Base-by-base conservation (phyloP, 805 yeast genomes). In the Starmerella powellii region DNA sequence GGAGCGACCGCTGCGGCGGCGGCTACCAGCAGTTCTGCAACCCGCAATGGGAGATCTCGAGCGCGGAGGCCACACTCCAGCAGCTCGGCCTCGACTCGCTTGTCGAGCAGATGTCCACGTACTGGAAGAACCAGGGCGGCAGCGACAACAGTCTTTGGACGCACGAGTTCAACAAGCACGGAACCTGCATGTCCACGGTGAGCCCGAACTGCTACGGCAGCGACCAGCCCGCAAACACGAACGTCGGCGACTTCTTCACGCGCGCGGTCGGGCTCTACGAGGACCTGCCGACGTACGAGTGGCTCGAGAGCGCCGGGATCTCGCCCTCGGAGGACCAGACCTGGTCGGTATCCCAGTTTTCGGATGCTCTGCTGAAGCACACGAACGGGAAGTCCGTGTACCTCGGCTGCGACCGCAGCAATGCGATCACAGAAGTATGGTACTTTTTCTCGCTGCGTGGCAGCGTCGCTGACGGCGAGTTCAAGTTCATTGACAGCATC, bases 81-180 rank as follows among this genome's bases (percentile, higher is more conserved):
- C 59, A 43, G 13, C 56, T 61, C 16, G 65, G 62, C 26, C 54
- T 78, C 41, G 51, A 56, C 8, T 77, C 70, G 8, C 64, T 85
- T 37, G 64, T 80, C 35, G 60, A 63, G 1, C 68, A 70, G 45
- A 74, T 87, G 84, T 50, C 63, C 20, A 54, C 55, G 24, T 61
- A 68, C 46, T 87, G 96, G 96, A 78, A 80, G 58, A 78, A 80
- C 54, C 71, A 71, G 55, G 74, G 73, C 38, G 84, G 84, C 10
- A 59, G 72, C 43, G 88, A 80, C 57, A 77, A 73, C 44, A 57
- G 68, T 5, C 64, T 87, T 38, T 87, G 97, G 97, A 68, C 72
- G 28, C 95, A 87, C 61, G 96, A 87, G 62, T 87, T 73, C 69
- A 86, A 87, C 65, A 87, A 87, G 59, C 97, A 87, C 58, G 96